Evolutionary conservation across 768 basidiomycete species (phyloP).

Genomic region (Kwoniella bestiolae): DNA sequence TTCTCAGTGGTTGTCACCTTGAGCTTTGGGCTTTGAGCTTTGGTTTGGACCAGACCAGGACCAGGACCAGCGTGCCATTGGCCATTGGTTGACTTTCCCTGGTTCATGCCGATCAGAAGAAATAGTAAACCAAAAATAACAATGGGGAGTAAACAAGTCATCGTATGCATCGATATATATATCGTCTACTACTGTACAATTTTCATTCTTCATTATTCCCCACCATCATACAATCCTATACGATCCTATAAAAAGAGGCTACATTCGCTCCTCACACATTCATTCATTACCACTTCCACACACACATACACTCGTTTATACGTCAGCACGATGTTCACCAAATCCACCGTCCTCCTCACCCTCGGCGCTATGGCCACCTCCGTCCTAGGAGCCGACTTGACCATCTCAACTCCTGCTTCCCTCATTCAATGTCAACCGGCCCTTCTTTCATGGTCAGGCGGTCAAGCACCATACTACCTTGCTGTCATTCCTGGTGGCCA

Average conservation of each 20-base stretch:
- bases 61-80: neutral
- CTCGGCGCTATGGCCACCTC: conserved; percentile 25
- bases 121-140: neutral
- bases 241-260: neutral
- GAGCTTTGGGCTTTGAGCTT: no score
- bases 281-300: neutral
- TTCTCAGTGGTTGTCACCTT: neutral
- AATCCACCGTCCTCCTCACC: conserved; percentile 20
- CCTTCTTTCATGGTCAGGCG: conserved; percentile 38
- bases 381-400: conserved; percentile 38
- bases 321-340: conserved; percentile 30
- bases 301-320: neutral
- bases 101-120: neutral
- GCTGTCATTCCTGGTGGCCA: conserved; percentile 49
- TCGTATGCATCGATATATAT: neutral
- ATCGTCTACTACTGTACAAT: neutral
- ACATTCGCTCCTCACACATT: neutral
- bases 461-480: conserved; percentile 43
- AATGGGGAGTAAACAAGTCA: neutral
- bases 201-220: neutral
- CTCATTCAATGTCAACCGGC: conserved; percentile 46
- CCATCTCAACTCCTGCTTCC: conserved; percentile 43
- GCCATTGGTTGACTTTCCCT: neutral
- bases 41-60: neutral
- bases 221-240: no score